Evolutionary conservation across 2,329 filamentous ascomycete species (phyloP), one percentile per base, ranked within the genome.

Genomic region (Thermomyces lanuginosus): DNA sequence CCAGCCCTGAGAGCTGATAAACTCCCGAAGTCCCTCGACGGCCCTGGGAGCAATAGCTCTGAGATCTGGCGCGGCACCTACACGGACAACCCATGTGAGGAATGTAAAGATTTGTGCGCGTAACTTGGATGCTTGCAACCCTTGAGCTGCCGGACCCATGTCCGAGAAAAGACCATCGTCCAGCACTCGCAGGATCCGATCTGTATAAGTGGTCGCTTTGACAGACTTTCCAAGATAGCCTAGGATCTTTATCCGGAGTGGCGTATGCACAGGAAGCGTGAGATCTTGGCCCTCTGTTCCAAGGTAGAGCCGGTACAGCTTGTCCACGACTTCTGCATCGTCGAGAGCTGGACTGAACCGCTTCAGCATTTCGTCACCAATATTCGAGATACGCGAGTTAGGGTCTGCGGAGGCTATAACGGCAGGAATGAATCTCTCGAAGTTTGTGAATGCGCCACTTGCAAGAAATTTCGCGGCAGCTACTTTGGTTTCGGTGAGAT

Each of bases 301-400:
- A 22, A 75, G 72, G 46, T 92, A 91, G 2, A 83, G 64, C 3
- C 64, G 54, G 40, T 83, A 84, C 2, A 95, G 58, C 9, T 65
- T 60, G 30, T 66, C 56, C 3, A 92, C 62, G 2, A 83, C 51
- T 1, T 48, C 39, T 6, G 60, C 42, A 34, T 81, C 66, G 46
- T 95, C 86, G 14, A 93, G 58, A 2, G 70, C 60, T 6, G 69
- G 59, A 15, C 61, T 66, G 16, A 70, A 77, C 37, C 84, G 66
- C 53, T 93, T 98, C 37, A 95, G 54, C 25, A 91, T 69, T 41
- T 92, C 83, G 30, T 93, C 82, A 0, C 80, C 86, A n/a, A 81
- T 59, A n/a, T 77, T 72, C 7, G 79, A 73, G 19, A 93, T 73
- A 6, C 76, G 69, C 18, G 75, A 81, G 37, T 93, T 89, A 1